phyloP scores from a whole-genome alignment of 2,329 filamentous ascomycete genomes.

The Plenodomus biglobosus region DNA sequence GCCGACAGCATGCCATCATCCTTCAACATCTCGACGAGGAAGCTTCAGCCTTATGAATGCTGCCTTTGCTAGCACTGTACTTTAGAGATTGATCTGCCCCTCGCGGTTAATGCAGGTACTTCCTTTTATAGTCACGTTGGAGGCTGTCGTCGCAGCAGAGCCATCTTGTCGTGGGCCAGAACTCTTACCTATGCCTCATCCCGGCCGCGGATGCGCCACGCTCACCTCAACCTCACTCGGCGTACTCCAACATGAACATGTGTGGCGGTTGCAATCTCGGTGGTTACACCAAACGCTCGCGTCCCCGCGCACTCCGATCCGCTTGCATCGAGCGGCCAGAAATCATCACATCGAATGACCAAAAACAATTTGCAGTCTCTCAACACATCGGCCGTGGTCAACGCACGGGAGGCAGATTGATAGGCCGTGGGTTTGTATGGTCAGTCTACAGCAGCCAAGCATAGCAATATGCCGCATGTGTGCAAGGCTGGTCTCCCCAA shows the following conservation, averaged over 20 bases:
- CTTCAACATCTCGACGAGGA: constrained; percentile 6
- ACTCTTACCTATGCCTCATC: constrained; percentile 19
- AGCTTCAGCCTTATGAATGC: constrained; percentile 21
- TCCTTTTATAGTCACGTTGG: constrained; percentile 23
- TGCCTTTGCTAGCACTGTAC: not conserved
- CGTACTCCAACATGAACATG: constrained; percentile 22
- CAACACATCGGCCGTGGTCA: constrained; percentile 12
- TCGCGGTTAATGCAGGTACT: constrained; percentile 31
- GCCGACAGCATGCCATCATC: constrained; percentile 9
- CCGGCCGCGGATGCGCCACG: constrained; percentile 40
- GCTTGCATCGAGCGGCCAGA: constrained; percentile 17
- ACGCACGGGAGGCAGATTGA: constrained; percentile 23
- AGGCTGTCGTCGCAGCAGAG: constrained; percentile 21
- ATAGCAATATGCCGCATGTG: constrained; percentile 17
- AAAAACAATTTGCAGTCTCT: constrained; percentile 8
- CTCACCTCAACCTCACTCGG: constrained; percentile 19
- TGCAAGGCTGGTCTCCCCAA: constrained; percentile 19
- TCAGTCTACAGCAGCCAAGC: constrained; percentile 16
- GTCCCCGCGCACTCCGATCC: constrained; percentile 24
- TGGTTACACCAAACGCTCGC: constrained; percentile 29
- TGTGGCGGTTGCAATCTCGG: constrained; percentile 30
- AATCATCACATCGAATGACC: constrained; percentile 33
- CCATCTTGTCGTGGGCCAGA: constrained; percentile 26
- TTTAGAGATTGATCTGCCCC: not conserved
- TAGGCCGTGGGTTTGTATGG: constrained; percentile 12